Percentiles rank a stretch among this genome's conserved stretches.
Conservation (phyloP, 2,329 filamentous ascomycete species). For the Colletotrichum tropicale region DNA sequence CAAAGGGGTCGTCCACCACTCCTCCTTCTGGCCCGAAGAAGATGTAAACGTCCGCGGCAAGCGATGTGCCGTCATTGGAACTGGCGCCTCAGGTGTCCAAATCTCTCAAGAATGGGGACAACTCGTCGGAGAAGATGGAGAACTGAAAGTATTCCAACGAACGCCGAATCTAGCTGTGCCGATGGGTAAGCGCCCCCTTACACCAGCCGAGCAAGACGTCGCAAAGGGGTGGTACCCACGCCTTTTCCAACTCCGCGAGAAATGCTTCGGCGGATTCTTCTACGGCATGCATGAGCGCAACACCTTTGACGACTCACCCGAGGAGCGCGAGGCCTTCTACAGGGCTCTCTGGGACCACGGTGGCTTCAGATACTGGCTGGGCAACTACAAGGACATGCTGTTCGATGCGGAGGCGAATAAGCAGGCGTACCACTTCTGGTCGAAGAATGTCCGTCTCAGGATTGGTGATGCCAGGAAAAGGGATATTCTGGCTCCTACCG, state of each 20-base stretch:
- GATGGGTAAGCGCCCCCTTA: conserved; percentile 45
- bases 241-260: conserved; percentile 57
- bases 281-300: conserved; percentile 60
- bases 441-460: conserved; percentile 51
- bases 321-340: conserved; percentile 53
- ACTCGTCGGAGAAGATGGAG: conserved; percentile 44
- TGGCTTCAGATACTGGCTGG: conserved; percentile 61
- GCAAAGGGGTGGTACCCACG: conserved; percentile 49
- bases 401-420: conserved; percentile 50
- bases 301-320: conserved; percentile 58
- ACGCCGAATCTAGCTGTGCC: conserved; percentile 70
- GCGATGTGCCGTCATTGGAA: conserved; percentile 66
- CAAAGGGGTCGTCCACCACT: conserved; percentile 63
- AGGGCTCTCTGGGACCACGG: conserved; percentile 54
- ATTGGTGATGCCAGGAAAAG: conserved; percentile 52
- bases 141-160: conserved; percentile 67
- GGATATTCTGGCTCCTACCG: conserved; percentile 55
- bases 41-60: conserved; percentile 63
- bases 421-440: conserved; percentile 61
- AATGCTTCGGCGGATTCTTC: conserved; percentile 59
- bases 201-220: conserved; percentile 53
- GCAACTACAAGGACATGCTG: conserved; percentile 57
- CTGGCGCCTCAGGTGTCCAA: conserved; percentile 68
- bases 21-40: conserved; percentile 64
- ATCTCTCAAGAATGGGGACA: conserved; percentile 63